Evolutionary conservation across 163 green algal genomes (phyloP), one percentile per base, ranked within the genome.

Genomic region (Chlorella variabilis): DNA sequence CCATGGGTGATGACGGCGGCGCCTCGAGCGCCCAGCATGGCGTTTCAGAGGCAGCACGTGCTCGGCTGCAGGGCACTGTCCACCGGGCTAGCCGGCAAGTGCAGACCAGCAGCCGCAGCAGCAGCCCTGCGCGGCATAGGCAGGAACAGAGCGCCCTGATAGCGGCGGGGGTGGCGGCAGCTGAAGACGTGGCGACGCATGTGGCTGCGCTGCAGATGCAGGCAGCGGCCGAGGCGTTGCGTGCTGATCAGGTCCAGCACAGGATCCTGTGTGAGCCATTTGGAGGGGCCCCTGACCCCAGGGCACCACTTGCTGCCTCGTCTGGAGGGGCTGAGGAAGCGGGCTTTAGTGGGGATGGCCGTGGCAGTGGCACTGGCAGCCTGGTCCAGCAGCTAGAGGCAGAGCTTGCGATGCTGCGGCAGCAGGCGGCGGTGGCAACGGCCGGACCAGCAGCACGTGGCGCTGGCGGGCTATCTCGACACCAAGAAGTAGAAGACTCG

Each of bases 191-290:
- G 15, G 34, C 51, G 9, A 49, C 23, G 0, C 71, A 78, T 29
- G 51, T 68, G 34, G 71, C 71, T 9, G 51, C 34, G 23, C 51
- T 78, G 71, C 49, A 51, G 34, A 68, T 68, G 51, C 33, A 67
- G 34, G 71, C 71, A 1, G 71, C 71, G n/a, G 51, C 36, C 4
- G 71, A 78, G 33, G 71, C 71, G 27, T 21, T 31, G 25, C 51
- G 27, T n/a, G 71, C 71, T 6, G 15, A 54, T 25, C 33, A 54
- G 1, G 51, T 51, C 1, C 51, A 77, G 70, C 70, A 78, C 3
- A 8, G 45, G 48, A 20, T 65, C 17, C 33, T 77, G 33, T 42
- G 45, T 17, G 34, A 13, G n/a, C n/a, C n/a, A n/a, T n/a, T n/a
- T n/a, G n/a, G n/a, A n/a, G n/a, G n/a, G n/a, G n/a, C n/a, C n/a